These are phyloP conservation scores for Globisporangium orthogonon DNA, from an alignment of 352 stramenopile genomes.

Conservation along the genomic window DNA sequence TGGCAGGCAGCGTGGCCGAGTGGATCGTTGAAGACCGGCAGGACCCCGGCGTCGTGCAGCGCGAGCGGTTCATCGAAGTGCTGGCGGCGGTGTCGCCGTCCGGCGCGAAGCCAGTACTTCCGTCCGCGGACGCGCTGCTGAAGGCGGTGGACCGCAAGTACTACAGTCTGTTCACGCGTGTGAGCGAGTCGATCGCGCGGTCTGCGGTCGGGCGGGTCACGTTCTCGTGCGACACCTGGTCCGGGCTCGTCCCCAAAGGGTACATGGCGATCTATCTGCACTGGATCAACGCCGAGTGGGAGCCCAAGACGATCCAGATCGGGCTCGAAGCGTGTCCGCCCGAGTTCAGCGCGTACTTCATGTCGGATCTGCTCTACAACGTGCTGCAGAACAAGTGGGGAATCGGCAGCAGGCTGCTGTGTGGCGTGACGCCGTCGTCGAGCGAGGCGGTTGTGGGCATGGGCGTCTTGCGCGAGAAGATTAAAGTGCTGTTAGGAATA, in stretches of 20 bases:
- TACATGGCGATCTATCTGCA: conserved; percentile 73
- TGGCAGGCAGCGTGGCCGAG: conserved; percentile 55
- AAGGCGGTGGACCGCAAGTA: conserved; percentile 76
- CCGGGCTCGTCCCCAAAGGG: conserved; percentile 55
- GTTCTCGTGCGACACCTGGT: conserved; percentile 81
- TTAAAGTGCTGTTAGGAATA: conserved; percentile 72
- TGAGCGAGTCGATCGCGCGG: conserved; percentile 71
- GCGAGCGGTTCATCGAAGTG: conserved; percentile 71
- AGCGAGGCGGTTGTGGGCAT: conserved; percentile 64
- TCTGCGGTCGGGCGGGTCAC: conserved; percentile 63
- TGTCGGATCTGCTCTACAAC: conserved; percentile 76
- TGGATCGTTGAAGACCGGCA: conserved; percentile 75
- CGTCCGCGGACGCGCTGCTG: conserved; percentile 42
- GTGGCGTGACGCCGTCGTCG: conserved; percentile 53
- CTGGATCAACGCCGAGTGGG: conserved; percentile 84
- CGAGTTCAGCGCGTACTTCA: conserved; percentile 71
- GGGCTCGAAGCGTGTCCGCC: conserved; percentile 59
- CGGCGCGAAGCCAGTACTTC: conserved; percentile 42
- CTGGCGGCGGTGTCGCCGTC: conserved; percentile 19
- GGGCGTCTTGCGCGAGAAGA: conserved; percentile 72
- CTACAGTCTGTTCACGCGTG: conserved; percentile 55
- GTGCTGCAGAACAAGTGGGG: conserved; percentile 77
- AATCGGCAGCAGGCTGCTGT: conserved; percentile 63
- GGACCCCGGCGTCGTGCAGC: conserved; percentile 49
- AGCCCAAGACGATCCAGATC: conserved; percentile 78